Conservation (phyloP, 208 protist genomes). For the Trypanosoma avium region DNA sequence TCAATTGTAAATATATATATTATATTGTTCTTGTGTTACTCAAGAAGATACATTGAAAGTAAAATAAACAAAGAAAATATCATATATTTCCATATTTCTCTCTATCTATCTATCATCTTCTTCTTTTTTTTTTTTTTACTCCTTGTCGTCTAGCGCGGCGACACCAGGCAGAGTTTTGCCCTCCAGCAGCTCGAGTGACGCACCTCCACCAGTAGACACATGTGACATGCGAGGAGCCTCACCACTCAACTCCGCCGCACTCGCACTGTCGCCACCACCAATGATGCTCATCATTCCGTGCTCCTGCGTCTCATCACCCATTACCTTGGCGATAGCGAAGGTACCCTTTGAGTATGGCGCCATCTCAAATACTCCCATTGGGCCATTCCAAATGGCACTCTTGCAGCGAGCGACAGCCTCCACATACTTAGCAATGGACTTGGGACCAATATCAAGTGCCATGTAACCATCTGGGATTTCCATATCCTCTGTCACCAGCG, state of each 20-base stretch:
- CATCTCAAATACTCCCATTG: conserved; percentile 98
- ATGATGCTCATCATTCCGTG: conserved; percentile 88
- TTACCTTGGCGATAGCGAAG: conserved; percentile 80
- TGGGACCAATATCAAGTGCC: conserved; percentile 96
- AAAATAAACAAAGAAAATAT: conserved; percentile 2
- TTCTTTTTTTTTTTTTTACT: too few relatives aligned
- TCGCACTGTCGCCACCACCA: conserved; percentile 98
- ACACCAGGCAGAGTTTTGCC: conserved; percentile 95
- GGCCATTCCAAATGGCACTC: conserved; percentile 97
- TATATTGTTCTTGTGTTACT: too few relatives aligned
- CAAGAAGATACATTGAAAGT: too few relatives aligned
- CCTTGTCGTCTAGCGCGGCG: conserved; percentile 73
- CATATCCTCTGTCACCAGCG: conserved; percentile 61
- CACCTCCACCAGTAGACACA: conserved; percentile 99
- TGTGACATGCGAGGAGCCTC: conserved; percentile 94
- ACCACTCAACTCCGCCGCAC: conserved; percentile 88
- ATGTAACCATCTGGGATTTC: conserved; percentile 88
- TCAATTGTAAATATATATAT: too few relatives aligned
- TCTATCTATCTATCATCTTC: too few relatives aligned
- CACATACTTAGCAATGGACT: conserved; percentile 84
- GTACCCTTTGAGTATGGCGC: conserved; percentile 94
- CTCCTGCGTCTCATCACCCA: conserved; percentile 67
- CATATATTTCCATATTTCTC: too few relatives aligned
- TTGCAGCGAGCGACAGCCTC: conserved; percentile 82
- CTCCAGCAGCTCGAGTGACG: conserved; percentile 99